phyloP scores from a whole-genome alignment of 352 stramenopile genomes.

The Aphanomyces stellatus region DNA sequence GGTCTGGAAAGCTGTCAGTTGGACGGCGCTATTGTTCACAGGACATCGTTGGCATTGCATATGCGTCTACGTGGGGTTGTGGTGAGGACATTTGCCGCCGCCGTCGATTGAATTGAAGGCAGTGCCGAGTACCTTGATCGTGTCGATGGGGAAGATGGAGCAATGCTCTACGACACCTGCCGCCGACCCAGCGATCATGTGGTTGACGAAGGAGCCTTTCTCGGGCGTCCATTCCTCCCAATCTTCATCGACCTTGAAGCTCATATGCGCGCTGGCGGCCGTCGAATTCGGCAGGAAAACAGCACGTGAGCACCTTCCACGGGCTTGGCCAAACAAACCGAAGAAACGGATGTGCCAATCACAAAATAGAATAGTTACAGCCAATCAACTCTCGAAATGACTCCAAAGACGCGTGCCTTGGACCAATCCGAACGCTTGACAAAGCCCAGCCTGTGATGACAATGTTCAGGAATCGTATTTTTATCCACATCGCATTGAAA shows the following conservation, averaged over 20 bases:
- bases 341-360: background rate
- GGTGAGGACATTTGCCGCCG: background rate
- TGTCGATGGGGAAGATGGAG: constrained; percentile 95
- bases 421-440: background rate
- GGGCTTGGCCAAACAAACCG: background rate
- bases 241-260: constrained; percentile 62
- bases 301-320: too few relatives aligned
- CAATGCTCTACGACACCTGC: constrained; percentile 96
- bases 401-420: background rate
- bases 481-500: background rate
- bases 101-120: background rate
- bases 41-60: constrained; percentile 89
- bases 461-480: background rate
- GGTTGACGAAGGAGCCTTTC: constrained; percentile 89
- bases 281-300: background rate
- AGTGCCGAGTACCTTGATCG: constrained; percentile 47
- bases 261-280: constrained; percentile 2
- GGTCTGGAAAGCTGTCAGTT: constrained; percentile 54
- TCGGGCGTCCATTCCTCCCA: constrained; percentile 92
- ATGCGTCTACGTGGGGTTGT: constrained; percentile 81
- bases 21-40: constrained; percentile 46
- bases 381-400: background rate
- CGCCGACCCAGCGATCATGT: constrained; percentile 92
- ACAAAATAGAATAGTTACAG: background rate
- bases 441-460: background rate